Evolutionary conservation across 2,329 filamentous ascomycete species (phyloP), one percentile per base, ranked within the genome.

Genomic region (Penicillium sp.): DNA sequence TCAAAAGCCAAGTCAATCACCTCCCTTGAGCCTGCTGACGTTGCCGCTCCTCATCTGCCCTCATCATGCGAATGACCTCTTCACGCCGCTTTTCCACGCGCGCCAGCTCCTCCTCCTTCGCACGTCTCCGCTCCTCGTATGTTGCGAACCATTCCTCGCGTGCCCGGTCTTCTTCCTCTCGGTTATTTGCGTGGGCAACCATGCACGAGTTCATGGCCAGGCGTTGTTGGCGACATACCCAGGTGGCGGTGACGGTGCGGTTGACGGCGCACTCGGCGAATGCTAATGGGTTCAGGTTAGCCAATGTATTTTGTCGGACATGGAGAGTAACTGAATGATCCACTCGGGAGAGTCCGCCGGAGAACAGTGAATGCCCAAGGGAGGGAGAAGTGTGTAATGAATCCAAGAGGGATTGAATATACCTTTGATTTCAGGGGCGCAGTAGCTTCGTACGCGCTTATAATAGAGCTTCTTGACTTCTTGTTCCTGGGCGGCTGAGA

Each of bases 131-230:
- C 71, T 89, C 81, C 58, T 87, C 76, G 42, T 87, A 79, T 54
- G 80, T 77, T 42, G 82, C 81, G 68, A 97, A 97, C 93, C 93
- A 98, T 66, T 97, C 89, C 69, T 89, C 87, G 42, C 93, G 77
- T 54, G 93, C 93, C 20, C 82, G 83, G 72, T 98, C 93, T 69
- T 94, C 80, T 67, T 94, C 88, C 44, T 79, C 82, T 54, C 84
- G 86, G 54, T 87, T 94, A 54, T 87, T 94, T 45, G 91, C 90
- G 72, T 94, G 86, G 46, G 77, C 70, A 58, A 90, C 77, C 89
- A 98, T 96, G 74, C 93, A 98, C 51, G 75, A 77, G 73, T 98
- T 98, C 93, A 98, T 98, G 28, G 78, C 77, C 52, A 85, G 82
- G 61, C 89, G 86, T 63, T 90, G 79, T 40, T 78, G 72, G 44